Conservation (phyloP, 306 rosid genomes). For the Vigna radiata region DNA sequence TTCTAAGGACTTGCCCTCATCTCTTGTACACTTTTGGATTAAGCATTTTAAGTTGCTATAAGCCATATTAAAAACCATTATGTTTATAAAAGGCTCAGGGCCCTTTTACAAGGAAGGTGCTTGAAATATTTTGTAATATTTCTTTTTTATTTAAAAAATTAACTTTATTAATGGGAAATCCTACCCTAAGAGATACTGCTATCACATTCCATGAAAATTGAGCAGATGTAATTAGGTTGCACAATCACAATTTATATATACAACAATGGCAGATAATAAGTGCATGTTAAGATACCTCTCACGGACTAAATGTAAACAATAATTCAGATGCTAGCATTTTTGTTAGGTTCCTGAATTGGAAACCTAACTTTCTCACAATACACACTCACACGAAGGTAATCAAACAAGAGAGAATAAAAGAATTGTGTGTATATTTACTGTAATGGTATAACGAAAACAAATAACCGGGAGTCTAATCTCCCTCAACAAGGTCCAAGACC, state of each 20-base stretch:
- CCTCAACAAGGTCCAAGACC: no score
- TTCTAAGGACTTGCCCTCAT: conserved; percentile 2
- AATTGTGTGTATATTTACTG: no score
- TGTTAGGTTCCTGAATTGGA: no score
- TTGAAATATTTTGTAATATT: not conserved
- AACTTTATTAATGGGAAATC: not conserved
- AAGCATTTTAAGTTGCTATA: conserved; percentile 27
- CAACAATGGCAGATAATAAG: not conserved
- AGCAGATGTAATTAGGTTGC: not conserved
- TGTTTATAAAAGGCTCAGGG: not conserved
- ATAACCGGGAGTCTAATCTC: no score
- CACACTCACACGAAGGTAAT: no score
- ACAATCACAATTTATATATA: not conserved
- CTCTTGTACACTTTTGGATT: not conserved
- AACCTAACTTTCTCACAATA: no score
- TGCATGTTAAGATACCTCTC: not conserved
- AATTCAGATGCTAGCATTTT: no score
- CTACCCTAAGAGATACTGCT: not conserved
- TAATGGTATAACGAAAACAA: no score
- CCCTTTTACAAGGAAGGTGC: not conserved
- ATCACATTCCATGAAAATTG: not conserved
- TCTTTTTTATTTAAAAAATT: not conserved
- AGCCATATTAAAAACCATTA: conserved; percentile 21
- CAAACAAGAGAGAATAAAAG: no score
- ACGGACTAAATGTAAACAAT: no score